Evolutionary conservation across 306 rosid species (phyloP).

Genomic region (Lathyrus sativus): DNA sequence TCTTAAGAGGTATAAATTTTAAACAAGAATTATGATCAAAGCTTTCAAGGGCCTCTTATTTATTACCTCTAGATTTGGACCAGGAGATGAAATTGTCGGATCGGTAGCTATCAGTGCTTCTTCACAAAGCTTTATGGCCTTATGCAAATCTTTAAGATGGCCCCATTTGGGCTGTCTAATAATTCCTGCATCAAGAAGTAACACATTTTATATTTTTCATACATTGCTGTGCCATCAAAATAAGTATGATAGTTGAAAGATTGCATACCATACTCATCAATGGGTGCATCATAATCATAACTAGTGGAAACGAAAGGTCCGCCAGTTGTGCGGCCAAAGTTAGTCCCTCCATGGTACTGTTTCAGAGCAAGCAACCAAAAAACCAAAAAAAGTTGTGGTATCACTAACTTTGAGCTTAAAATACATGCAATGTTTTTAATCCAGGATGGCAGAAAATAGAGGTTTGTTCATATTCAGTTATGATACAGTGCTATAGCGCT

Average conservation of each 20-base stretch:
- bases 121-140: conserved; percentile 87
- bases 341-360: conserved; percentile 98
- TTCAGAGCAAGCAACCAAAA: conserved; percentile 42
- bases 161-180: conserved; percentile 97
- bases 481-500: not conserved
- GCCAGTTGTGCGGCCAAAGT: conserved; percentile 73
- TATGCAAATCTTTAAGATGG: conserved; percentile 85
- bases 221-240: conserved; percentile 11
- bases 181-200: conserved; percentile 61
- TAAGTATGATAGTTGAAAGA: conserved; percentile 27
- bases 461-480: not conserved
- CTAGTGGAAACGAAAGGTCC: conserved; percentile 90
- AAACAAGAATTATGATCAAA: not conserved
- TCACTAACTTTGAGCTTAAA: conserved; percentile 32
- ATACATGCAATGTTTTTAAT: not conserved
- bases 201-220: conserved; percentile 2
- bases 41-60: not conserved
- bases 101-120: conserved; percentile 76
- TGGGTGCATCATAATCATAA: conserved; percentile 94
- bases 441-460: not conserved
- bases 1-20: not conserved
- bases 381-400: conserved; percentile 36
- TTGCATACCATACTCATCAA: conserved; percentile 90
- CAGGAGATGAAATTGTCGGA: conserved; percentile 68
- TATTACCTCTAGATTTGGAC: conserved; percentile 76